Evolutionary conservation across 2,329 filamentous ascomycete genomes (phyloP).

Genomic region (Colletotrichum limetticola): DNA sequence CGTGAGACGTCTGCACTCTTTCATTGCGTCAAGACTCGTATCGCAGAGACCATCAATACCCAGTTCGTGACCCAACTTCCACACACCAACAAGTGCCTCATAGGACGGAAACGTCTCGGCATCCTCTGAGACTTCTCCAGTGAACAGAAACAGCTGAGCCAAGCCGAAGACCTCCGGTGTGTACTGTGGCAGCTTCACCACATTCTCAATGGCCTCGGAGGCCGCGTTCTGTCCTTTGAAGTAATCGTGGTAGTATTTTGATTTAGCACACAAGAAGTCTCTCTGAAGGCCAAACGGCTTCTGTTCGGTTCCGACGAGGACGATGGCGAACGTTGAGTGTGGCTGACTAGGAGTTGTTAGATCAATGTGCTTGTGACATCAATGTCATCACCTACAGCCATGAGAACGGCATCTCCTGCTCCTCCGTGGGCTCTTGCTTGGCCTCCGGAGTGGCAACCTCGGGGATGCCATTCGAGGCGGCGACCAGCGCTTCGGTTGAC

Average conservation of each 20-base stretch:
- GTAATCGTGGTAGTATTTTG: slow-evolving; percentile 57
- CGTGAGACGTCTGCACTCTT: slow-evolving; percentile 63
- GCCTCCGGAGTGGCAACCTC: not conserved
- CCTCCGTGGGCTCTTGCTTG: not conserved
- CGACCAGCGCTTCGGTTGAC: slow-evolving; percentile 13
- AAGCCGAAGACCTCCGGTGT: slow-evolving; percentile 64
- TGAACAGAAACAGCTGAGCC: slow-evolving; percentile 65
- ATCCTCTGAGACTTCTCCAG: slow-evolving; percentile 57
- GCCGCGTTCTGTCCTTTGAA: slow-evolving; percentile 49
- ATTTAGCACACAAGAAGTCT: slow-evolving; percentile 66
- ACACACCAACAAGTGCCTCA: slow-evolving; percentile 64
- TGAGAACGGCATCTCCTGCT: slow-evolving; percentile 43
- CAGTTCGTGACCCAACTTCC: slow-evolving; percentile 65
- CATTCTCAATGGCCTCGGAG: slow-evolving; percentile 57
- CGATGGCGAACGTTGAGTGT: slow-evolving; percentile 65
- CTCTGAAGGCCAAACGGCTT: slow-evolving; percentile 68
- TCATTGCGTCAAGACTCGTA: slow-evolving; percentile 66
- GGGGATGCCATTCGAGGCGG: slow-evolving; percentile 19
- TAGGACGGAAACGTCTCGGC: slow-evolving; percentile 59
- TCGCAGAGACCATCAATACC: slow-evolving; percentile 66
- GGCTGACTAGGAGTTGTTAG: slow-evolving; percentile 55
- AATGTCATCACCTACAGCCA: slow-evolving; percentile 47
- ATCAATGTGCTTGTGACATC: not conserved
- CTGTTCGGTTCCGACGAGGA: slow-evolving; percentile 63
- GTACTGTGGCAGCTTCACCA: slow-evolving; percentile 61